Base-by-base conservation (phyloP, 352 stramenopile species). In the Pythium dissotocum region DNA sequence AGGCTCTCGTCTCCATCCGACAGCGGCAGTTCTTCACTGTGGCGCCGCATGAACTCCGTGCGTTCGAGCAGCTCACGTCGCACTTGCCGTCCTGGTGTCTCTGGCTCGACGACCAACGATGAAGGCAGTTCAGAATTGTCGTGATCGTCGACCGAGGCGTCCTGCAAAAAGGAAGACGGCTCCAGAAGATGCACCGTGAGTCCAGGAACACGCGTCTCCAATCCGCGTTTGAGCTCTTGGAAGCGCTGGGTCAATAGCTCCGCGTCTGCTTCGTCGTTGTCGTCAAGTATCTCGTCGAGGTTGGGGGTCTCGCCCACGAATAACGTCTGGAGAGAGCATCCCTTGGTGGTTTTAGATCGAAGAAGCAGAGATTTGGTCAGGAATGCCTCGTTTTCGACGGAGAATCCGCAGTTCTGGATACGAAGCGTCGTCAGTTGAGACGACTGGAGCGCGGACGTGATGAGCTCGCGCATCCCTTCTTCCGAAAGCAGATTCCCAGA, bases 401-500 rank as follows among this genome's bases (percentile, higher is more conserved):
- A 77, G 3, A 89, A 65, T 2, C 56, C 70, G 32, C 81, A 87
- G 0, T 49, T 61, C 2, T 74, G 69, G 28, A 89, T 36, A 5
- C 84, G 60, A 1, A 89, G 67, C 10, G 58, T 54, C 7, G 67
- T 58, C 2, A 89, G 24, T 9, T 13, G 30, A 8, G 53, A 40
- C 0, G 52, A 26, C 35, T 63, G 46, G 16, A 73, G 21, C 3
- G 58, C 36, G 6, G 59, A 28, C 9, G 33, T 63, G 18, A 76
- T 62, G 4, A 89, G 46, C 6, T 86, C 77, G 0, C 75, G 73
- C 33, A 82, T 63, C 0, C 63, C 72, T 18, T 81, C 72, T 4
- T 82, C 73, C 0, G 70, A 72, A 6, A 89, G 60, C 8, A 60
- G 46, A 33, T 89, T 89, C 0, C 70, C 63, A 0, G 67, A 53